Evolutionary conservation across 1,284 basidiomycete genomes (phyloP).

Genomic region (Pterula multifida): DNA sequence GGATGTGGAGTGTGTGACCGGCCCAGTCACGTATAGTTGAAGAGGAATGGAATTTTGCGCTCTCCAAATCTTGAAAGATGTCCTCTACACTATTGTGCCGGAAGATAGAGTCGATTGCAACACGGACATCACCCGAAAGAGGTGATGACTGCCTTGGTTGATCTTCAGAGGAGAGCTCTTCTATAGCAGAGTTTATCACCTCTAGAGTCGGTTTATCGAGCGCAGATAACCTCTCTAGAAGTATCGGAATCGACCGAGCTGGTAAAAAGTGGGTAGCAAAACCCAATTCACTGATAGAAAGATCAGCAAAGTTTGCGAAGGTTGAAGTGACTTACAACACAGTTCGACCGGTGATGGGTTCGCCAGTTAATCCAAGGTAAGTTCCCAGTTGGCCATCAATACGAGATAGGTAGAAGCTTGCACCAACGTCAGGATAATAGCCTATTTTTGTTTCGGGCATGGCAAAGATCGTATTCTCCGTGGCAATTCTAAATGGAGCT

Average conservation of each 20-base stretch:
- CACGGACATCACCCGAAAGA: conserved; percentile 53
- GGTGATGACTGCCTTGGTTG: conserved; percentile 43
- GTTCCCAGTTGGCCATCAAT: conserved; percentile 89
- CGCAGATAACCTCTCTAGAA: conserved; percentile 50
- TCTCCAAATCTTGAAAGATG: conserved; percentile 52
- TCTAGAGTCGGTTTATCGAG: conserved; percentile 40
- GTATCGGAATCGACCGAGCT: conserved; percentile 57
- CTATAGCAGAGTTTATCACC: conserved; percentile 45
- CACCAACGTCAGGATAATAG: conserved; percentile 86
- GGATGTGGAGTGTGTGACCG: conserved; percentile 42
- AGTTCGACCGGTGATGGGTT: conserved; percentile 60
- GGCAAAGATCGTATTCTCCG: conserved; percentile 86
- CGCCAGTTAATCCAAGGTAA: conserved; percentile 87
- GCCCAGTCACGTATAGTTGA: conserved; percentile 62
- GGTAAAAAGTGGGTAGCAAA: conserved; percentile 88
- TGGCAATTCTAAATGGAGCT: conserved; percentile 87
- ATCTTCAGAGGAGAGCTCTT: conserved; percentile 53
- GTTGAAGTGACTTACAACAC: conserved; percentile 54
- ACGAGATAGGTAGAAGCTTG: conserved; percentile 79
- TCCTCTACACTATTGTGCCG: conserved; percentile 52
- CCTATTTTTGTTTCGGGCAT: conserved; percentile 98
- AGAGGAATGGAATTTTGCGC: conserved; percentile 25
- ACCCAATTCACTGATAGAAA: conserved; percentile 80
- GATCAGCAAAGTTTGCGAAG: conserved; percentile 3
- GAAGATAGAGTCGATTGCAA: conserved; percentile 75